Evolutionary conservation across 345 rosid genomes (phyloP).

Genomic region (Camelina sativa): DNA sequence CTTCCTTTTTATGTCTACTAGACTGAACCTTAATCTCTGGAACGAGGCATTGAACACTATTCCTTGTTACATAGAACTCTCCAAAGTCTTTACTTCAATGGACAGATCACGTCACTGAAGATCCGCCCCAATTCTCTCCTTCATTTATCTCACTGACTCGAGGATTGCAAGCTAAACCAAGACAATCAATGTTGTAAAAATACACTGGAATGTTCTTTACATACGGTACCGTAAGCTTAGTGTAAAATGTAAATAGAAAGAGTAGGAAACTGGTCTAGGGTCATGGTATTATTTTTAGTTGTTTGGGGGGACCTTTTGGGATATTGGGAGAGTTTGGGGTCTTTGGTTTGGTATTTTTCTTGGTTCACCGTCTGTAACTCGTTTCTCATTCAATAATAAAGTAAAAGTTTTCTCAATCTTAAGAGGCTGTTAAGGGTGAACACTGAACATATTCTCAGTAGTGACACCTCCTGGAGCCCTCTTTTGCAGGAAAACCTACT

Average conservation of each 20-base stretch:
- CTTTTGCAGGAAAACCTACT: constrained; percentile 16
- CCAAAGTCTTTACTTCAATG: constrained; percentile 11
- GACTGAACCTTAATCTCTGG: constrained; percentile 22
- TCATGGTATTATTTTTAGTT: not conserved
- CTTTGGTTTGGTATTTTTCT: constrained; percentile 9
- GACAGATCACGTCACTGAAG: constrained; percentile 13
- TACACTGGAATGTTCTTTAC: constrained; percentile 9
- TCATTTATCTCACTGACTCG: constrained; percentile 11
- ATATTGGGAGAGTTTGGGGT: not conserved
- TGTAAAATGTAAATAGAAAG: constrained; percentile 10
- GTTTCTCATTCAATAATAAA: constrained; percentile 5
- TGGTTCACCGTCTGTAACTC: constrained; percentile 13
- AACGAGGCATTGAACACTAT: constrained; percentile 11
- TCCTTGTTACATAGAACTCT: constrained; percentile 3
- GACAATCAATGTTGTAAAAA: constrained; percentile 14
- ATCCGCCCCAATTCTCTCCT: constrained; percentile 7
- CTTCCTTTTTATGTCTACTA: constrained; percentile 21
- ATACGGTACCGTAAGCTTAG: not conserved
- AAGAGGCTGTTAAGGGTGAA: constrained; percentile 3
- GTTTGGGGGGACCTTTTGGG: constrained; percentile 1
- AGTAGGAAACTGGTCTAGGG: not conserved
- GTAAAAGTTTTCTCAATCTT: constrained; percentile 9
- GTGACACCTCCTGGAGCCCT: not conserved
- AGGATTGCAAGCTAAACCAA: constrained; percentile 6
- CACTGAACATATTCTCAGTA: not conserved